Base-by-base conservation (phyloP, 352 stramenopile genomes). In the Paralagenidium karlingii region DNA sequence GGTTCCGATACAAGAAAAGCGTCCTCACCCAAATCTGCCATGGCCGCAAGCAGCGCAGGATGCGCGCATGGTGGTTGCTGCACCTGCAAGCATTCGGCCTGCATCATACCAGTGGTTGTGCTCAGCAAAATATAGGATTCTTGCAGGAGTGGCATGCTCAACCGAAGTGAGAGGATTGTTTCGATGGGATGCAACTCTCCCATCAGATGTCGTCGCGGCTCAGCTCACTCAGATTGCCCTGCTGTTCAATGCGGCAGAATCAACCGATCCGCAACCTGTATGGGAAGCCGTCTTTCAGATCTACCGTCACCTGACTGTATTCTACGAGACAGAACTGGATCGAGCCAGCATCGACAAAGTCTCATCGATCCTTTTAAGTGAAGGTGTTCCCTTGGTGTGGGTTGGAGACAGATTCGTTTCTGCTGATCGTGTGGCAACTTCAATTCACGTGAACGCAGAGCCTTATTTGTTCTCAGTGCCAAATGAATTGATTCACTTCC, bases 81-180 rank as follows among this genome's bases (percentile, higher is more conserved):
- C 63, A 10, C 62, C 71, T 8, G 33, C 56, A 21, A 45, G 57
- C 31, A 55, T 50, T 11, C 58, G 64, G 5, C 67, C 55, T n/a
- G 41, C 50, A 8, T 74, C 75, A 29, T 38, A 63, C 31, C 46
- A 64, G 15, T 75, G 51, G 49, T 47, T 86, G 16, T 86, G 73
- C 43, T 86, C 73, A 8, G 69, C 68, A 21, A 51, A 75, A 36
- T 76, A 60, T 26, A 58, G 82, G 36, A 78, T 86, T 36, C 60
- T 83, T 13, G 64, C 64, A 25, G 51, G 53, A 16, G 30, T 48
- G 11, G 46, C 70, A 6, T 57, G 65, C 43, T 82, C 67, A 24
- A 43, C 62, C 9, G 43, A 46, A 36, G 46, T 82, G 34, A 53
- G 41, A 22, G 38, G 38, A 13, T 31, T 75, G 2, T 59, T 86